Conservation (phyloP, 2,329 filamentous ascomycete species). For the Gliomastix tumulicola region DNA sequence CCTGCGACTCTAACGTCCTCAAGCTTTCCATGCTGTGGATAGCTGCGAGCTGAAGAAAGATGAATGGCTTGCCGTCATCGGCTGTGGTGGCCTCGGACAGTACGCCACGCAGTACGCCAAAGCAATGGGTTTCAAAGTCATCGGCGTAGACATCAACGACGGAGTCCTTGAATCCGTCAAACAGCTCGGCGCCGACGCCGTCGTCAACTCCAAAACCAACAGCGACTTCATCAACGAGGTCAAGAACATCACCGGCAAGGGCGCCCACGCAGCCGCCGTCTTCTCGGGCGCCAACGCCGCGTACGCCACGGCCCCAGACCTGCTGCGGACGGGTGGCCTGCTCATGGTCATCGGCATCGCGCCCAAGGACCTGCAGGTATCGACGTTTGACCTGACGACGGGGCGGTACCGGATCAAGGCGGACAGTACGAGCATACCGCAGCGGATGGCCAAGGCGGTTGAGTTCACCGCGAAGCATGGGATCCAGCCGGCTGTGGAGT, state of each 20-base stretch:
- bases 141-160: conserved; percentile 36
- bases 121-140: conserved; percentile 33
- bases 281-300: conserved; percentile 21
- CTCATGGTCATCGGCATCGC: conserved; percentile 35
- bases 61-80: conserved; percentile 33
- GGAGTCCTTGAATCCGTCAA: conserved; percentile 28
- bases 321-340: conserved; percentile 27
- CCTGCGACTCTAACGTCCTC: not conserved
- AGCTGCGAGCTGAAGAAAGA: conserved; percentile 24
- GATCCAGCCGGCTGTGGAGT: conserved; percentile 29
- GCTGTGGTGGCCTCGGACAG: conserved; percentile 36
- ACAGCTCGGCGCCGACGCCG: conserved; percentile 28
- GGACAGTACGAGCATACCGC: conserved; percentile 31
- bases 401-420: conserved; percentile 30
- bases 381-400: conserved; percentile 29
- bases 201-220: conserved; percentile 33
- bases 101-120: conserved; percentile 37
- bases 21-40: conserved; percentile 27
- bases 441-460: conserved; percentile 33
- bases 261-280: conserved; percentile 30
- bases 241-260: conserved; percentile 31
- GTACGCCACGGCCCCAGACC: conserved; percentile 16
- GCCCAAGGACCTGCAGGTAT: conserved; percentile 23
- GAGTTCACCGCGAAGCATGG: conserved; percentile 32
- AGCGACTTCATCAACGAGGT: conserved; percentile 26